Base-by-base conservation (phyloP, 1,284 basidiomycete genomes). In the Paramarasmius palmivorus region DNA sequence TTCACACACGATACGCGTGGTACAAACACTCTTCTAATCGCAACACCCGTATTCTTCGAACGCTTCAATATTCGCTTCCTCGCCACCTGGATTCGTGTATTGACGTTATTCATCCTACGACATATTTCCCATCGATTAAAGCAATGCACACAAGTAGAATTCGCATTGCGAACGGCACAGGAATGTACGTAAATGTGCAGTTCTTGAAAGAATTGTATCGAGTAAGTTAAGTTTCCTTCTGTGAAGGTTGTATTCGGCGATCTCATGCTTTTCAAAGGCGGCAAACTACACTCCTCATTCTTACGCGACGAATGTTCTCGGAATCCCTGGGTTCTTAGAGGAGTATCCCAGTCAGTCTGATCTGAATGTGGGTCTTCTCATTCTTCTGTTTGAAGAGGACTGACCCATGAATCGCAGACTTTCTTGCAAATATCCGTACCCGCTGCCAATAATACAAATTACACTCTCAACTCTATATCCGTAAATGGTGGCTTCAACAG, bases 181-280 rank as follows among this genome's bases (percentile, higher is more conserved):
- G 67, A 1, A 78, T 86, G n/a, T n/a, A n/a, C n/a, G n/a, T n/a
- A 54, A 86, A 84, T 0, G 83, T 83, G 10, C 64, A 78, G 0
- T 88, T 84, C 63, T 66, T 88, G 48, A 69, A 77, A 45, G 73
- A 74, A 3, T 62, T 87, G 32, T 88, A 88, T 67, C 86, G 86
- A 58, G 54, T 55, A 26, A 1, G 54, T 44, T 10, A 36, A 3
- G 14, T n/a, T 4, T 20, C 6, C 22, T 49, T 3, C 9, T 48
- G 29, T 26, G 17, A 12, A 1, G 10, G 7, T 14, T 25, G 9
- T 25, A 14, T 41, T 48, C 38, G 15, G 2, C 34, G 19, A 20
- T 12, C n/a, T 4, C 32, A n/a, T 12, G n/a, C 44, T 42, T n/a
- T 32, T n/a, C n/a, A n/a, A n/a, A 56, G 55, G 82, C 83, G 4